phyloP scores from a whole-genome alignment of 1,284 basidiomycete genomes.

The Neotropicomus parvogracilis region DNA sequence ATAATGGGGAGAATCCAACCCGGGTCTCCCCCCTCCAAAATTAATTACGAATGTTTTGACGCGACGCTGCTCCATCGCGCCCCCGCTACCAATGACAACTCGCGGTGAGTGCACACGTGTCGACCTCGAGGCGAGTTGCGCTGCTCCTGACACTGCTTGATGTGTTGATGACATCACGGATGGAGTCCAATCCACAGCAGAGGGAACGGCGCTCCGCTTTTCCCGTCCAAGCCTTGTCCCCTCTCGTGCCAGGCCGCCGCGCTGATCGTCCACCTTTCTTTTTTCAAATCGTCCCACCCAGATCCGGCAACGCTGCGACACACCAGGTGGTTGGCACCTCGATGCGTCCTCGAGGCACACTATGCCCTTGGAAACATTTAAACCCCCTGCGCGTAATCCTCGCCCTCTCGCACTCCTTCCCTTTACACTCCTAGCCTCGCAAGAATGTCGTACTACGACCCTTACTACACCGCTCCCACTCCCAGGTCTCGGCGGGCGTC shows the following conservation, averaged over 20 bases:
- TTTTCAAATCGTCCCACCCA: conserved; percentile 25
- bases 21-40: background rate
- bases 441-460: conserved; percentile 34
- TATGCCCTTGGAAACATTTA: conserved; percentile 1
- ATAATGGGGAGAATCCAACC: background rate
- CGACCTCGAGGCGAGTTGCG: conserved; percentile 23
- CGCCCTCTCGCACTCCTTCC: background rate
- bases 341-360: conserved; percentile 31
- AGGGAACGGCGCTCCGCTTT: conserved; percentile 25
- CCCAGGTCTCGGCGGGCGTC: conserved; percentile 30
- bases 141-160: too few relatives aligned
- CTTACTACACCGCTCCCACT: conserved; percentile 25
- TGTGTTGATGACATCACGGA: conserved; percentile 4
- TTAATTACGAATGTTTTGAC: background rate
- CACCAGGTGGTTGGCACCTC: conserved; percentile 20
- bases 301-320: conserved; percentile 9
- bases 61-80: conserved; percentile 6
- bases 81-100: conserved; percentile 4
- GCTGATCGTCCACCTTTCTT: conserved; percentile 17
- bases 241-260: conserved; percentile 6
- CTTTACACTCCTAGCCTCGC: conserved; percentile 12
- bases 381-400: conserved; percentile 26
- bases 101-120: conserved; percentile 17
- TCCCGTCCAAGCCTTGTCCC: conserved; percentile 10
- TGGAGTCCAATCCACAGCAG: background rate